Conservation (phyloP, 164 flowering plant species). For the Paratinospora sagittata region DNA sequence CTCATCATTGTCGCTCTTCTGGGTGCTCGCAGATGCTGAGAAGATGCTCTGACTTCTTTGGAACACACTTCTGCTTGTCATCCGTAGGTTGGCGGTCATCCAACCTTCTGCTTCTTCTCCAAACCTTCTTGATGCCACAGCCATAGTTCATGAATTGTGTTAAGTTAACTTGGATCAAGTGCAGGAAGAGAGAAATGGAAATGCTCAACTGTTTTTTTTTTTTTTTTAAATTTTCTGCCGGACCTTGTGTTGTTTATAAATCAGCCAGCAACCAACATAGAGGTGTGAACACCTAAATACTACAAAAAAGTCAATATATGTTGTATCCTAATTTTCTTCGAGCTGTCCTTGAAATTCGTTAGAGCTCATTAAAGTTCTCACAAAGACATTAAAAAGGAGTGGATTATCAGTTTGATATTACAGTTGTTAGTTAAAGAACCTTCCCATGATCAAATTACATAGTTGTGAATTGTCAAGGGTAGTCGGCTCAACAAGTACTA, state of each 20-base stretch:
- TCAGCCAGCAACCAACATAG: not conserved
- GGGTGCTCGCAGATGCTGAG: constrained; percentile 7
- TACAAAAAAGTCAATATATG: not conserved
- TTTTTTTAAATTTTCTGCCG: not conserved
- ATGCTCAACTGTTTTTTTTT: not conserved
- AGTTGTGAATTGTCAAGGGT: not conserved
- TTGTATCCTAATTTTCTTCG: not conserved
- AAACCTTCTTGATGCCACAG: constrained; percentile 13
- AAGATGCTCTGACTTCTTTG: constrained; percentile 21
- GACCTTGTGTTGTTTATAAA: not conserved
- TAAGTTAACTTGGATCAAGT: not conserved
- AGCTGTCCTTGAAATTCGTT: not conserved
- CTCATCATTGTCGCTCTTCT: constrained; percentile 39
- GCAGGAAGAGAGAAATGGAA: not conserved
- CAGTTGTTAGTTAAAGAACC: too few relatives aligned
- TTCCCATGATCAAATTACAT: too few relatives aligned
- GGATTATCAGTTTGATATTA: too few relatives aligned
- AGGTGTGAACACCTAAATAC: too few relatives aligned
- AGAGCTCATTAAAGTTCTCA: not conserved
- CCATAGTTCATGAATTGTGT: constrained; percentile 8
- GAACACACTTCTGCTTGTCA: constrained; percentile 21
- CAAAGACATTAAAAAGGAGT: not conserved
- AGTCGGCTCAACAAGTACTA: not conserved
- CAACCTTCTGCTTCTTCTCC: constrained; percentile 9
- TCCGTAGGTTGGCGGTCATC: constrained; percentile 6